Evolutionary conservation across 2,329 filamentous ascomycete species (phyloP), one percentile per base, ranked within the genome.

Genomic region (Ceratocystis ficicola): DNA sequence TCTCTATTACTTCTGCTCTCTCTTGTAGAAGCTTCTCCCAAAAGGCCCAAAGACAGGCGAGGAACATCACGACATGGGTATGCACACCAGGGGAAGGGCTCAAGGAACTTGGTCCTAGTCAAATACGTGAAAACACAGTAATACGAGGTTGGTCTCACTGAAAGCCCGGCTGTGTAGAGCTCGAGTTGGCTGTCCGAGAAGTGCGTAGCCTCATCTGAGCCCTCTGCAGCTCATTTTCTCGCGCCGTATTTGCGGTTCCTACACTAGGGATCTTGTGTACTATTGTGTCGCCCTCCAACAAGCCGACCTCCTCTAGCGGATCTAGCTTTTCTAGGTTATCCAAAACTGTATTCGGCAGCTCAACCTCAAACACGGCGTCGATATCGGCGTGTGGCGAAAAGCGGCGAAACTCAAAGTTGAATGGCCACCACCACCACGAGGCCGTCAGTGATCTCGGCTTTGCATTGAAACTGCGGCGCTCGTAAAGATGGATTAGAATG

Each of bases 361-460:
- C 78, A 8, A 78, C 76, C 61, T 85, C 81, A 69, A 86, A 86
- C 1, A 85, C 83, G 1, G 81, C 79, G 66, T 83, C 80, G 44
- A 85, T 74, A 70, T 85, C 83, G 1, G 81, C 82, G 71, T 86
- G 84, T 1, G 83, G 83, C n/a, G 79, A 76, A 62, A 77, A 73
- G 30, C 75, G 73, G 3, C 74, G 81, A 69, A 86, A 83, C 25
- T 77, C 76, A 69, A 76, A 78, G 59, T 71, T 73, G 17, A 71
- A 60, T 55, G 72, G 41, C 57, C 70, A 70, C 36, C 63, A 67
- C 44, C 70, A 70, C 36, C 63, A 67, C 44, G 46, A 63, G n/a
- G 36, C 22, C 30, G 59, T 57, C 5, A 28, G 46, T 15, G n/a
- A 30, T 7, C 50, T 20, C 5, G 57, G 25, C 8, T 44, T 46